Conservation (phyloP, 1,284 basidiomycete species). For the Boletus hoseneyae region DNA sequence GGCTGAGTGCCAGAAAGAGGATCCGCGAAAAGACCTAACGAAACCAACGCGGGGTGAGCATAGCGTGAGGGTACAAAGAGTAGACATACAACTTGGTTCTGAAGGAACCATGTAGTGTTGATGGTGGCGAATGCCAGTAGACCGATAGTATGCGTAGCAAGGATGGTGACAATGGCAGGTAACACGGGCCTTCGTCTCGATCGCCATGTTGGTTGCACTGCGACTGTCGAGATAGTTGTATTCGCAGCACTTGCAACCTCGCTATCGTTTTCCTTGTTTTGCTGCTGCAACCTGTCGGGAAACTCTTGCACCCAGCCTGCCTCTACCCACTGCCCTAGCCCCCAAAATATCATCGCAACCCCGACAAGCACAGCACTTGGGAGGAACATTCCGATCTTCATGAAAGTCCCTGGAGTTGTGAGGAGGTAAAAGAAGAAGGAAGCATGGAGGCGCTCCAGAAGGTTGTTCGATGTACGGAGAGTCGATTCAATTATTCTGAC, state of each 20-base stretch:
- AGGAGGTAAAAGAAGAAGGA: constrained; percentile 95
- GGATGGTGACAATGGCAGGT: constrained; percentile 49
- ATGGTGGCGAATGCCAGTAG: constrained; percentile 44
- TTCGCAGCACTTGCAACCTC: background rate
- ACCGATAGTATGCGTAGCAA: constrained; percentile 53
- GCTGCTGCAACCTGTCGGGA: constrained; percentile 1
- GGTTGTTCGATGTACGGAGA: constrained; percentile 85
- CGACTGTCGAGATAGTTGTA: background rate
- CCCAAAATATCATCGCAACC: constrained; percentile 78
- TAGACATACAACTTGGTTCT: constrained; percentile 38
- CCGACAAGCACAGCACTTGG: constrained; percentile 83
- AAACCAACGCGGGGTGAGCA: background rate
- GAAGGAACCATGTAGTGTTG: constrained; percentile 42
- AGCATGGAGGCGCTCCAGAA: constrained; percentile 90
- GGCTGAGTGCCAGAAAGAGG: constrained; percentile 30
- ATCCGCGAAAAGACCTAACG: constrained; percentile 26
- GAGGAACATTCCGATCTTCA: constrained; percentile 87
- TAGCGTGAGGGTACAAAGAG: background rate
- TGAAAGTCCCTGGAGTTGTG: constrained; percentile 70
- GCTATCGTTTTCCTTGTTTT: constrained; percentile 15
- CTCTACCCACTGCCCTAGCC: constrained; percentile 69
- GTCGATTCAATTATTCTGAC: constrained; percentile 78
- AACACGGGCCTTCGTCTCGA: constrained; percentile 47
- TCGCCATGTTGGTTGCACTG: constrained; percentile 33
- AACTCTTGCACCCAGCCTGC: constrained; percentile 49